Base-by-base conservation (phyloP, 192 early-diverging fungal genomes). In the Linnemannia zychae region DNA sequence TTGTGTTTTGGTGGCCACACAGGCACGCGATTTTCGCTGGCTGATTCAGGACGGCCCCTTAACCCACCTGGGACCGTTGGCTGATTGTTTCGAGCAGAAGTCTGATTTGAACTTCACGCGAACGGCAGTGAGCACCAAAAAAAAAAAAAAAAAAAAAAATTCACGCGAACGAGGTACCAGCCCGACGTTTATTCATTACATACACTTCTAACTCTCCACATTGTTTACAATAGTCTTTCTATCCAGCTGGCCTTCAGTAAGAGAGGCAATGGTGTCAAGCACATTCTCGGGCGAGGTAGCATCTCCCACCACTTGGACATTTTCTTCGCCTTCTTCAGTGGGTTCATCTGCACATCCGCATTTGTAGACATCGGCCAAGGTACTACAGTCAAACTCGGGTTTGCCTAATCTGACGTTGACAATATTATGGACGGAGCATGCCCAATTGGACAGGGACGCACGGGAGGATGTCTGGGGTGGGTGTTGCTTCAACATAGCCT, bases 321-420 rank as follows among this genome's bases (percentile, higher is more conserved):
- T 67, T 20, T 71, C 57, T 15, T 7, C 57, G 11, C 28, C 28
- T 63, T 63, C 65, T 20, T 63, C 77, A 13, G 3, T 38, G 40
- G 75, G 65, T 36, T 88, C 88, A 24, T 89, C 89, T 63, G 84
- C 89, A 83, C 98, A 99, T 4, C 98, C 98, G 72, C 98, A 99
- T 66, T 95, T 92, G 77, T 96, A 99, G 12, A 92, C 88, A 31
- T 95, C 94, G 33, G 92, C 91, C 15, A 98, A 92, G 12, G 81
- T 90, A 15, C 87, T 87, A 72, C 98, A 99, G 75, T 99, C 94
- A 89, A 96, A 97, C 33, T 91, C 71, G 17, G 93, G 91, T 79
- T 99, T 98, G 13, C 92, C 86, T 24, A 98, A 79, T 72, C 96
- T 89, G 80, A 90, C 88, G 87, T 99, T 99, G n/a, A 99, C 98